Percentiles rank a stretch among this genome's conserved stretches.
Conservation (phyloP, 108 stramenopile species). For the Pseudonitzschia pungens region DNA sequence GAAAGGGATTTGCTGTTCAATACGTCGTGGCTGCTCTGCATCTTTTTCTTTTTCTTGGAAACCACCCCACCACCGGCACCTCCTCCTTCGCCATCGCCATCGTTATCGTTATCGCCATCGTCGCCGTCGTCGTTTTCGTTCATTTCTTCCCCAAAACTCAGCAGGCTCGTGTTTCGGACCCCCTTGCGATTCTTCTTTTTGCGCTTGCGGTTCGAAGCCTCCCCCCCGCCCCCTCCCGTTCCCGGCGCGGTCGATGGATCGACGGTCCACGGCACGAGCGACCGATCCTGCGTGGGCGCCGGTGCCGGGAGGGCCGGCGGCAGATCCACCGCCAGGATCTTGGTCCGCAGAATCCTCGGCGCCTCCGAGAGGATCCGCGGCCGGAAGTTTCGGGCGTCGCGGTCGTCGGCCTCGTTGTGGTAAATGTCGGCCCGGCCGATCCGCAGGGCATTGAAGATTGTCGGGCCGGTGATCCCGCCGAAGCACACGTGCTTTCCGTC, state of each 20-base stretch:
- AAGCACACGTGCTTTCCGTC: constrained; percentile 93
- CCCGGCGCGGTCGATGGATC: not conserved
- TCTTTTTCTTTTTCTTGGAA: constrained; percentile 23
- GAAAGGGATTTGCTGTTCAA: constrained; percentile 43
- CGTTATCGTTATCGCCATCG: not conserved
- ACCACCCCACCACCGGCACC: not conserved
- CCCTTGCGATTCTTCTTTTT: constrained; percentile 70
- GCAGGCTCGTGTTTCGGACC: constrained; percentile 76
- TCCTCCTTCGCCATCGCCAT: not conserved
- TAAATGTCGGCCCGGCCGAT: constrained; percentile 77
- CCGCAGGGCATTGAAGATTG: constrained; percentile 92
- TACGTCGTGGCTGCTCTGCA: constrained; percentile 71
- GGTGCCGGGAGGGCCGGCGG: constrained; percentile 26
- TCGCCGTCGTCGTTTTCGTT: constrained; percentile 34
- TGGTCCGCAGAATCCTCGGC: constrained; percentile 66
- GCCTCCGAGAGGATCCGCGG: constrained; percentile 53
- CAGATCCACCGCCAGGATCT: constrained; percentile 87
- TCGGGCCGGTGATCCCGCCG: constrained; percentile 87
- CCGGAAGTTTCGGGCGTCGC: constrained; percentile 36
- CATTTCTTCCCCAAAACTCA: constrained; percentile 88
- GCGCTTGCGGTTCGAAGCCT: constrained; percentile 19
- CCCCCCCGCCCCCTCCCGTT: not conserved
- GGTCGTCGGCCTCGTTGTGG: constrained; percentile 33
- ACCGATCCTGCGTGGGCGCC: constrained; percentile 7
- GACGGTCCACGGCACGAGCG: not conserved